phyloP scores from a whole-genome alignment of 2,329 filamentous ascomycete genomes.

The Grosmannia huntii region DNA sequence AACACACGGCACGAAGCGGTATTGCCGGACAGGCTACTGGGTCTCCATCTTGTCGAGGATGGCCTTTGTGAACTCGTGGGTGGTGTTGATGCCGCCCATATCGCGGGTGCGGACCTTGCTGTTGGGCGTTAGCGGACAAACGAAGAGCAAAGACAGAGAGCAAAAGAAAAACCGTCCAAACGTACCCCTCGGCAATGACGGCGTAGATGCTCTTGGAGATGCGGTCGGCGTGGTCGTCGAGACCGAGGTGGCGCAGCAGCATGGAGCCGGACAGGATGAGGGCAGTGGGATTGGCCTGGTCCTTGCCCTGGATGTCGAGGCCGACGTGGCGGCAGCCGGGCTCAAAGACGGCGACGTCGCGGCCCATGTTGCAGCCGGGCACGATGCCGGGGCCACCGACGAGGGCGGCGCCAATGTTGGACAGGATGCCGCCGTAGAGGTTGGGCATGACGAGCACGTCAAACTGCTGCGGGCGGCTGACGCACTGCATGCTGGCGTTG shows the following conservation, averaged over 20 bases:
- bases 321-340: constrained; percentile 98
- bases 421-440: constrained; percentile 95
- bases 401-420: constrained; percentile 95
- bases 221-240: constrained; percentile 96
- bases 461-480: constrained; percentile 92
- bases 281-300: constrained; percentile 96
- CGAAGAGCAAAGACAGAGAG: neutral
- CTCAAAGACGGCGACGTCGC: constrained; percentile 96
- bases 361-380: constrained; percentile 98
- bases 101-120: constrained; percentile 84
- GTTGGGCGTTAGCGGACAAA: constrained; percentile 25
- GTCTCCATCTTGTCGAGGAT: constrained; percentile 90
- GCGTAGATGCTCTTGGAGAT: constrained; percentile 76
- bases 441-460: constrained; percentile 99
- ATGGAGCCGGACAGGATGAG: constrained; percentile 91
- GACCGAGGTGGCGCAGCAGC: constrained; percentile 91
- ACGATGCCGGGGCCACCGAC: constrained; percentile 96
- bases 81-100: constrained; percentile 85
- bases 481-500: constrained; percentile 99
- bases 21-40: neutral
- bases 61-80: constrained; percentile 88
- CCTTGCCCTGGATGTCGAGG: constrained; percentile 98
- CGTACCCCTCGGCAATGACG: constrained; percentile 81
- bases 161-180: constrained; percentile 14
- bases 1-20: neutral